These are phyloP conservation scores for Didymellaceae sp. DNA, from an alignment of 2,329 filamentous ascomycete genomes.

Conservation along the genomic window DNA sequence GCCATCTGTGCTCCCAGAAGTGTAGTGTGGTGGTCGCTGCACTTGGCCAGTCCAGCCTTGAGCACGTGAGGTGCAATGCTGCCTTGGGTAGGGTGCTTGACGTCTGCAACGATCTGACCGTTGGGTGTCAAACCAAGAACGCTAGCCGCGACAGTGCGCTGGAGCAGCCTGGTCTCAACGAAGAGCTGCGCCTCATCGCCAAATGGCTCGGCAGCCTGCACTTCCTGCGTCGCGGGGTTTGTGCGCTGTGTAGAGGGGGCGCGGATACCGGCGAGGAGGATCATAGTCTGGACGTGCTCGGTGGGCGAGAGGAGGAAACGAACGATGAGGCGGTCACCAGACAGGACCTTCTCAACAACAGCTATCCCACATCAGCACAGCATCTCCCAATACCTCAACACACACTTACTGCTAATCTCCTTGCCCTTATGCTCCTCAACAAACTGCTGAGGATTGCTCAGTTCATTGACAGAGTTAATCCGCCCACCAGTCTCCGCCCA, in stretches of 20 bases:
- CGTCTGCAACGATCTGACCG: conserved; percentile 84
- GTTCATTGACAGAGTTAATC: conserved; percentile 82
- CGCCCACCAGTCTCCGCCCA: conserved; percentile 71
- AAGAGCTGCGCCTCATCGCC: conserved; percentile 89
- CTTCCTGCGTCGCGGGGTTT: conserved; percentile 77
- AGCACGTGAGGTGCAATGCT: conserved; percentile 93
- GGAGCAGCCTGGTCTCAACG: conserved; percentile 83
- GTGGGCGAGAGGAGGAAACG: conserved; percentile 80
- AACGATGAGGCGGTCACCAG: conserved; percentile 86
- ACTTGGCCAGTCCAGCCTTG: conserved; percentile 86
- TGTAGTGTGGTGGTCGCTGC: conserved; percentile 94
- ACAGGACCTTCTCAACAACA: conserved; percentile 88
- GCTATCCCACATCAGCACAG: conserved; percentile 38
- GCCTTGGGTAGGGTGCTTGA: conserved; percentile 82
- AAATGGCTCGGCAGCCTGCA: conserved; percentile 84
- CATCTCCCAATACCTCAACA: neutral
- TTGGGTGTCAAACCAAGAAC: conserved; percentile 89
- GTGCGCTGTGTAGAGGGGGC: conserved; percentile 88
- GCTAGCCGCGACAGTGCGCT: conserved; percentile 82
- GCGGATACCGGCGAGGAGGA: conserved; percentile 86
- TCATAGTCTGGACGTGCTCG: conserved; percentile 87
- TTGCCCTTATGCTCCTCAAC: conserved; percentile 85
- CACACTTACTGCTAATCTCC: conserved; percentile 69
- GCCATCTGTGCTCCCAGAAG: conserved; percentile 90
- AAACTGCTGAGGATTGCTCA: conserved; percentile 76